phyloP scores from a whole-genome alignment of 495 filamentous ascomycete genomes.

The Xylona heveae region DNA sequence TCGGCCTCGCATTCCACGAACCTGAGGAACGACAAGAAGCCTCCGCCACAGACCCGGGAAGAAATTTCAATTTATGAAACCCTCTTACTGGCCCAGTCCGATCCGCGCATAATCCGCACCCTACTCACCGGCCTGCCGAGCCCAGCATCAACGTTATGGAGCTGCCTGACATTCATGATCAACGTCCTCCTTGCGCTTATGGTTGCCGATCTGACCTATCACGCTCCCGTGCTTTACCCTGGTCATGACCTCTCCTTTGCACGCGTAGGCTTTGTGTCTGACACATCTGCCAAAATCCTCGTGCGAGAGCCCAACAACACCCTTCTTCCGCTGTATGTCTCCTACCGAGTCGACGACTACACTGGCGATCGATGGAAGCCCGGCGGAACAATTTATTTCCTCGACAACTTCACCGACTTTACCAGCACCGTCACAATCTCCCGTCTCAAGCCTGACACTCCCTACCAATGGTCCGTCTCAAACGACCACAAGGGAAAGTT shows the following conservation, averaged over 20 bases:
- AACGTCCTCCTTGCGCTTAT: constrained; percentile 46
- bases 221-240: constrained; percentile 41
- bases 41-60: background rate
- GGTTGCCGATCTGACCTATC: constrained; percentile 51
- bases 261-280: constrained; percentile 68
- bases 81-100: constrained; percentile 15
- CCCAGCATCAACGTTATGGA: constrained; percentile 37
- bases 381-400: constrained; percentile 36
- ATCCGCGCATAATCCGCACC: constrained; percentile 24
- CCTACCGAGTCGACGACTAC: constrained; percentile 27
- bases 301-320: constrained; percentile 58
- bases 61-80: constrained; percentile 18
- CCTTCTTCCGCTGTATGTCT: constrained; percentile 56
- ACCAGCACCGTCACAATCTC: constrained; percentile 40
- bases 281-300: constrained; percentile 56
- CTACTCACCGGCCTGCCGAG: constrained; percentile 60
- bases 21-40: constrained; percentile 10
- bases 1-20: constrained; percentile 14
- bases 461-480: constrained; percentile 64
- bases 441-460: constrained; percentile 33
- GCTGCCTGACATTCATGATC: constrained; percentile 39
- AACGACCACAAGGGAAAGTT: constrained; percentile 65
- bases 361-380: constrained; percentile 38
- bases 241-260: constrained; percentile 62
- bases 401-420: constrained; percentile 62